Percentiles rank a stretch among this genome's conserved stretches.
These are phyloP conservation scores for Pichia terricola DNA, from an alignment of 1,139 yeast species.

Conservation along the genomic window DNA sequence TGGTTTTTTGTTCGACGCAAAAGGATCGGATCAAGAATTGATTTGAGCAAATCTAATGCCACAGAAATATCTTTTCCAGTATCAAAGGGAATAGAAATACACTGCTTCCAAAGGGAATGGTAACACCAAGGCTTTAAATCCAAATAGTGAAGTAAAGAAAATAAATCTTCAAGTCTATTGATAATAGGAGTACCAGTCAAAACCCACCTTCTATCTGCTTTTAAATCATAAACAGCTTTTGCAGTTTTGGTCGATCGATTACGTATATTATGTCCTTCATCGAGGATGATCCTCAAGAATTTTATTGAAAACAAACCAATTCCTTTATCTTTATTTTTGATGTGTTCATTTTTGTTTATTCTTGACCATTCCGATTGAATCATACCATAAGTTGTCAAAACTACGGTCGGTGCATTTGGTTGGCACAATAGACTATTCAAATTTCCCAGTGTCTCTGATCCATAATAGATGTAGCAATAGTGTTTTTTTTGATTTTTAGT, in stretches of 20 bases:
- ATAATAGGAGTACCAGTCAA: slow-evolving; percentile 93
- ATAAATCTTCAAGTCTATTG: slow-evolving; percentile 73
- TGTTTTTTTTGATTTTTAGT: slow-evolving; percentile 37
- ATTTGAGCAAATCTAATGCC: slow-evolving; percentile 75
- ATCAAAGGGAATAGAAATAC: slow-evolving; percentile 79
- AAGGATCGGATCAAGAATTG: slow-evolving; percentile 75
- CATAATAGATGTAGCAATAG: slow-evolving; percentile 58
- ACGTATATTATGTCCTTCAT: slow-evolving; percentile 88
- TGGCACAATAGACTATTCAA: slow-evolving; percentile 36
- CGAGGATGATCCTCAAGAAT: slow-evolving; percentile 72
- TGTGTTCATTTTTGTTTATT: slow-evolving; percentile 20
- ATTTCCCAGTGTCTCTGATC: slow-evolving; percentile 45
- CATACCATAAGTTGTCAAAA: slow-evolving; percentile 85
- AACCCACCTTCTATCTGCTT: slow-evolving; percentile 68
- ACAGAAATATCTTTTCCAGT: slow-evolving; percentile 52
- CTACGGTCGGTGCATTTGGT: slow-evolving; percentile 53
- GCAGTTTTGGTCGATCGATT: slow-evolving; percentile 76
- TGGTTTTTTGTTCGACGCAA: slow-evolving; percentile 81
- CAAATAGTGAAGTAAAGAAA: slow-evolving; percentile 65
- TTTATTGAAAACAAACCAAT: slow-evolving; percentile 63
- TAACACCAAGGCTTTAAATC: slow-evolving; percentile 85
- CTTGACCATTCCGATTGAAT: slow-evolving; percentile 61
- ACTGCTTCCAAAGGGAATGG: slow-evolving; percentile 81
- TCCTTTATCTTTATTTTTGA: slow-evolving; percentile 13
- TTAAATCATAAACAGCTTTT: slow-evolving; percentile 60